phyloP scores from a whole-genome alignment of 2,329 filamentous ascomycete species.

The Monilinia vaccinii-corymbosi region DNA sequence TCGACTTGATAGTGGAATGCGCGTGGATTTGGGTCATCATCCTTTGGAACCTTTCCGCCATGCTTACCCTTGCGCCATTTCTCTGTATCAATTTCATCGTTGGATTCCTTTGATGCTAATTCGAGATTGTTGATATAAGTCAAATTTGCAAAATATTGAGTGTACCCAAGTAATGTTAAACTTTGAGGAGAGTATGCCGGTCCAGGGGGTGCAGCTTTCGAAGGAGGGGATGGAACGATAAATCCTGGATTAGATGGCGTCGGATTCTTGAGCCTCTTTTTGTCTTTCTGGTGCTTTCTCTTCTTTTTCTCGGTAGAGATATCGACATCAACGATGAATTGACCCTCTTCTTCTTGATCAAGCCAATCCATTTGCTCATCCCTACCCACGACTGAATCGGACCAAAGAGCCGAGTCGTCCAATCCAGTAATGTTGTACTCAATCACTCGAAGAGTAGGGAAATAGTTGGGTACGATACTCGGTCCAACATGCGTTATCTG shows the following conservation, averaged over 20 bases:
- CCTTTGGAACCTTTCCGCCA: conserved; percentile 46
- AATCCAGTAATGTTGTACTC: conserved; percentile 74
- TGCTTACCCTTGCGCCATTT: conserved; percentile 59
- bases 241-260: conserved; percentile 52
- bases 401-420: conserved; percentile 20
- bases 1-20: conserved; percentile 71
- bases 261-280: conserved; percentile 39
- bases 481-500: conserved; percentile 72
- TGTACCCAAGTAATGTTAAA: conserved; percentile 70
- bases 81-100: conserved; percentile 29
- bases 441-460: conserved; percentile 79
- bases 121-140: conserved; percentile 75
- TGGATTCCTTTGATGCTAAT: conserved; percentile 28
- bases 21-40: conserved; percentile 46
- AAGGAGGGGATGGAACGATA: conserved; percentile 60
- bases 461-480: conserved; percentile 88
- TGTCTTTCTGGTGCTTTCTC: conserved; percentile 35
- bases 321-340: conserved; percentile 14
- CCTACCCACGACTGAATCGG: conserved; percentile 9
- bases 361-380: conserved; percentile 15
- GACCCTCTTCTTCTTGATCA: conserved; percentile 12
- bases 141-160: conserved; percentile 91
- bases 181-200: conserved; percentile 85
- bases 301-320: conserved; percentile 33
- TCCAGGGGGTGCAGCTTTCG: conserved; percentile 64